Evolutionary conservation across 495 filamentous ascomycete genomes (phyloP), one percentile per base, ranked within the genome.

Genomic region (Penicilliopsis zonata): DNA sequence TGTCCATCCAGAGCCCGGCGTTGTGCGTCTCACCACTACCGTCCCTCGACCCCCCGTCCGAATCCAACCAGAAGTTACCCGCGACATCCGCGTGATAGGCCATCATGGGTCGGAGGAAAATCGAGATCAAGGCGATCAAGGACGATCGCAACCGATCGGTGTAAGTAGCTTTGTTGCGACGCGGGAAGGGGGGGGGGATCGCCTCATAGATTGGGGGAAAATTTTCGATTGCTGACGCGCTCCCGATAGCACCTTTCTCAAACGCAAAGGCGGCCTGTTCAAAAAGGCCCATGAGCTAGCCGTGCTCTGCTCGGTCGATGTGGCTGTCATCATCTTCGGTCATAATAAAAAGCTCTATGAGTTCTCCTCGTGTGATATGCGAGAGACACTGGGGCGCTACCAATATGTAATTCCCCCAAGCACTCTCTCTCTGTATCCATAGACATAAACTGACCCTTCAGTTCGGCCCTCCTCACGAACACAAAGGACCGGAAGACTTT

Each of bases 61-160:
- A n/a, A 9, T 17, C 12, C 31, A 10, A 21, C 10, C 18, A 16
- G 20, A 15, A 35, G 10, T 28, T 24, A 17, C 28, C 16, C 24
- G 9, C 20, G 13, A 8, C 12, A 9, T 7, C 21, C 6, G 30
- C 36, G 24, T 37, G 40, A 29, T 21, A 19, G 17, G 35, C 35
- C 49, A 46, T 32, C 36, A 80, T 80, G 76, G 76, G 76, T 48
- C 65, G 76, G 43, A 61, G 76, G 54, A 80, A 83, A 78, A 98
- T 98, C 55, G 90, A 95, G 65, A 98, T 98, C 71, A 96, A 96
- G 66, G 82, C 92, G 34, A 98, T 98, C 70, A 94, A 94, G 65
- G 90, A 98, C 76, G 90, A 98, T 56, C 75, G 90, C 50, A 98
- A 98, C 53, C 86, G 90, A 52, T 95, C 88, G 42, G 90, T 94